Evolutionary conservation across 2,329 filamentous ascomycete species (phyloP).

Genomic region (Cytospora piceicola): DNA sequence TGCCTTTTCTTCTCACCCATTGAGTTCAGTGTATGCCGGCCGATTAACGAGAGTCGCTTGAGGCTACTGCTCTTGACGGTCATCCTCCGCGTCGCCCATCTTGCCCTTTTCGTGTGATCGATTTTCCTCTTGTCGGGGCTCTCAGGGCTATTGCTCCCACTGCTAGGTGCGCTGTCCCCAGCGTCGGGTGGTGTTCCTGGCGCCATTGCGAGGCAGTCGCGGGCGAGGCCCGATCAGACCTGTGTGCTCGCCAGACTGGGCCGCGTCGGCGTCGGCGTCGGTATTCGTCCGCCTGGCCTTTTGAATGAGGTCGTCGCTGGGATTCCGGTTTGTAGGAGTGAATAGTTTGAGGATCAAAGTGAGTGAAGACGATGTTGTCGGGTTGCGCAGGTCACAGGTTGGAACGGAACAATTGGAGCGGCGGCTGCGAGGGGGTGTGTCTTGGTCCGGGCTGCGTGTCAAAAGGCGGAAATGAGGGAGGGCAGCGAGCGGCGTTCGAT

Average conservation of each 20-base stretch:
- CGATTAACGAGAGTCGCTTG: constrained; percentile 83
- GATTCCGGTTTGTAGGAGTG: constrained; percentile 13
- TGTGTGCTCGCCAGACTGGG: constrained; percentile 47
- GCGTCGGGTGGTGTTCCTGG: constrained; percentile 29
- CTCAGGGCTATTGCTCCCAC: constrained; percentile 35
- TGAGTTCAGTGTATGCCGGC: constrained; percentile 70
- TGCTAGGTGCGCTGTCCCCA: constrained; percentile 25
- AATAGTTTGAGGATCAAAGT: background rate
- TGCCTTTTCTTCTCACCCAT: constrained; percentile 70
- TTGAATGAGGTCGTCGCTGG: constrained; percentile 4
- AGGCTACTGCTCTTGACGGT: constrained; percentile 72
- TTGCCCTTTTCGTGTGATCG: constrained; percentile 71
- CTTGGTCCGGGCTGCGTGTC: constrained; percentile 6
- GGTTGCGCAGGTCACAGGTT: background rate
- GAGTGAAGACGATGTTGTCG: background rate
- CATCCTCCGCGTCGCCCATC: constrained; percentile 95
- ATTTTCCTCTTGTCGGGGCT: constrained; percentile 50
- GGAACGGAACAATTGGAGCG: constrained; percentile 4
- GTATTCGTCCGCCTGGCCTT: constrained; percentile 31
- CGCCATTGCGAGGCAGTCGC: constrained; percentile 43
- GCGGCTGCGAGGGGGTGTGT: constrained; percentile 1
- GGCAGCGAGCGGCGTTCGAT: constrained; percentile 8
- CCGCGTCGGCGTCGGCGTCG: constrained; percentile 39
- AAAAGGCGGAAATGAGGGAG: constrained; percentile 14
- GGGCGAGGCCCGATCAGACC: constrained; percentile 50